These are phyloP conservation scores for Cutaneotrichosporon sp. DNA, from an alignment of 1,284 basidiomycete species.

Conservation along the genomic window DNA sequence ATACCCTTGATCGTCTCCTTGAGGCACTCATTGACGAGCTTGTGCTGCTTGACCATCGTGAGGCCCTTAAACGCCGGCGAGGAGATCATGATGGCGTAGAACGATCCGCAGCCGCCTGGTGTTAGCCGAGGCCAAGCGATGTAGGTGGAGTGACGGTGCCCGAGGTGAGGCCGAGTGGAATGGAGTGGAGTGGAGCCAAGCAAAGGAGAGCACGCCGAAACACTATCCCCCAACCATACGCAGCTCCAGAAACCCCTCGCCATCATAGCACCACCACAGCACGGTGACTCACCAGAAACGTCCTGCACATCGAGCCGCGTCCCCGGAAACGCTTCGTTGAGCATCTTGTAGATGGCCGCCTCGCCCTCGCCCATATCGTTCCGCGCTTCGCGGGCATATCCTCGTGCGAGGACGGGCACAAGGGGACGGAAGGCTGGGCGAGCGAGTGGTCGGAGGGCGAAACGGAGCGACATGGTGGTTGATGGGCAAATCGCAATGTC, in stretches of 20 bases:
- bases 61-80: conserved; percentile 82
- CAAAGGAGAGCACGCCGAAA: too few relatives aligned
- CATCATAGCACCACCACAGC: too few relatives aligned
- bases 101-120: conserved; percentile 89
- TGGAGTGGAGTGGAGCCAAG: too few relatives aligned
- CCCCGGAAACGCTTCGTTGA: conserved; percentile 71
- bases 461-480: conserved; percentile 10
- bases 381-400: conserved; percentile 17
- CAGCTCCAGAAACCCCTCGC: too few relatives aligned
- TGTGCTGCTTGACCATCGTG: conserved; percentile 88
- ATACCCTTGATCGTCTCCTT: conserved; percentile 89
- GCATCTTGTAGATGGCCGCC: conserved; percentile 67
- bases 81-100: conserved; percentile 89
- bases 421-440: not conserved
- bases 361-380: conserved; percentile 61
- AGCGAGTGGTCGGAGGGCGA: conserved; percentile 6
- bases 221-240: too few relatives aligned
- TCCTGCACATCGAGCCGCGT: conserved; percentile 78
- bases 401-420: conserved; percentile 11
- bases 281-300: conserved; percentile 67
- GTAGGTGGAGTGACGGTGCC: too few relatives aligned
- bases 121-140: not conserved
- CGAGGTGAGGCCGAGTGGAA: too few relatives aligned
- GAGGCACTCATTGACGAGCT: conserved; percentile 80
- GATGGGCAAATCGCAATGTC: not conserved